A percentile compares a stretch with the other conserved stretches of the same genome.
phyloP scores from a whole-genome alignment of 345 rosid species.

The Orychophragmus violaceus region DNA sequence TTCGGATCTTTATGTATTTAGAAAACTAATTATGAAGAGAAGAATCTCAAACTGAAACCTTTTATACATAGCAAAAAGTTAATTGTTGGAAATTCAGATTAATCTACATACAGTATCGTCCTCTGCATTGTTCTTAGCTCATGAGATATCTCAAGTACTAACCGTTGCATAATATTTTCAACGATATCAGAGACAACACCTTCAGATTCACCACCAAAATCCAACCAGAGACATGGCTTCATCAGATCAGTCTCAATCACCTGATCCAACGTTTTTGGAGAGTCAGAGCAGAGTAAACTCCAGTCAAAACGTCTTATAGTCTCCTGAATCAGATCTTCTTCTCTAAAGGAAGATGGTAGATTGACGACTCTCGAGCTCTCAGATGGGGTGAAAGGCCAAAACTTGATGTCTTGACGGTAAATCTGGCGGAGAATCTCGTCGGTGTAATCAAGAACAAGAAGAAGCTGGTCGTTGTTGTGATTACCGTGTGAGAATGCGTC shows the following conservation, averaged over 20 bases:
- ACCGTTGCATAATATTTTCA: conserved; percentile 47
- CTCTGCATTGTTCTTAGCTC: conserved; percentile 29
- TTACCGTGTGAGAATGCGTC: conserved; percentile 31
- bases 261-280: conserved; percentile 38
- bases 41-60: not conserved
- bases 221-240: conserved; percentile 49
- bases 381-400: conserved; percentile 37
- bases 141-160: conserved; percentile 34
- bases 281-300: conserved; percentile 24
- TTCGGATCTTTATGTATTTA: not conserved
- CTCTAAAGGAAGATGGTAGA: conserved; percentile 6
- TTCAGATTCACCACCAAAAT: conserved; percentile 40
- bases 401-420: conserved; percentile 27
- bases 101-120: not conserved
- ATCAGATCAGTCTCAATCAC: conserved; percentile 42
- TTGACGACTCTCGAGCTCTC: conserved; percentile 21
- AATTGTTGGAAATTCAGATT: not conserved
- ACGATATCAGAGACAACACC: conserved; percentile 39
- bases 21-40: not conserved
- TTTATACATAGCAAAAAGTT: conserved; percentile 22
- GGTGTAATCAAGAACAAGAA: conserved; percentile 46
- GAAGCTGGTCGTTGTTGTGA: conserved; percentile 22
- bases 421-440: conserved; percentile 55
- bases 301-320: conserved; percentile 49
- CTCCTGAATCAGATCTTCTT: conserved; percentile 32